Evolutionary conservation across 352 stramenopile species (phyloP).

Genomic region (Achlya hypogyna): DNA sequence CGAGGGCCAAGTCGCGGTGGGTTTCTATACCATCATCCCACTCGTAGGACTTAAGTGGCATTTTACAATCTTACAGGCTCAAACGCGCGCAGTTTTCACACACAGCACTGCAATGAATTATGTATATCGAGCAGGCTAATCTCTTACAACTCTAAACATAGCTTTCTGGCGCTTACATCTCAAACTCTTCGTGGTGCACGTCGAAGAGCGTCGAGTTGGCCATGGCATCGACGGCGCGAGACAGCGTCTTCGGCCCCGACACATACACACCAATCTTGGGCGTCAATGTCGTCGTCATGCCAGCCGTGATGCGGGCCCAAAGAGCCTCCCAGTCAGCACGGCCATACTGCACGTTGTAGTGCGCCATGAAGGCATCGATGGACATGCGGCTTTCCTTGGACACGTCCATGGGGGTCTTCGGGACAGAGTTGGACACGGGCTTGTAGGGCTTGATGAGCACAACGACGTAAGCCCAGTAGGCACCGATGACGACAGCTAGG

Average conservation of each 20-base stretch:
- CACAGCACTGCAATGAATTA: background rate
- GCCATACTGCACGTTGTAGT: slow-evolving; percentile 10
- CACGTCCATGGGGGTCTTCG: background rate
- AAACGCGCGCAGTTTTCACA: too few species aligned
- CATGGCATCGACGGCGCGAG: slow-evolving; percentile 48
- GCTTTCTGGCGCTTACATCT: slow-evolving; percentile 80
- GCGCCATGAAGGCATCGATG: background rate
- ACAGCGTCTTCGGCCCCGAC: slow-evolving; percentile 57
- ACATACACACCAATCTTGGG: slow-evolving; percentile 64
- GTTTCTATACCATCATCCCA: too few species aligned
- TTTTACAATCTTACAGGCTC: too few species aligned
- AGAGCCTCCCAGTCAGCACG: background rate
- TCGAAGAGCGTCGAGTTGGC: slow-evolving; percentile 40
- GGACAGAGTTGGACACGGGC: background rate
- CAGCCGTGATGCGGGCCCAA: background rate
- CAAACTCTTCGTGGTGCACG: slow-evolving; percentile 66
- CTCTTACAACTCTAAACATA: background rate
- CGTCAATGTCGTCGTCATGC: background rate
- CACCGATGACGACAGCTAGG: slow-evolving; percentile 55
- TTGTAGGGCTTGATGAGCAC: background rate
- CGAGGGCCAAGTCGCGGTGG: too few species aligned
- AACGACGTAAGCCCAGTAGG: slow-evolving; percentile 20
- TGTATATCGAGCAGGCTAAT: background rate
- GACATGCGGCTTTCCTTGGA: slow-evolving; percentile 34
- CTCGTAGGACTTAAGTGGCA: too few species aligned